phyloP scores from a whole-genome alignment of 495 filamentous ascomycete genomes.

The Tuber melanosporum region DNA sequence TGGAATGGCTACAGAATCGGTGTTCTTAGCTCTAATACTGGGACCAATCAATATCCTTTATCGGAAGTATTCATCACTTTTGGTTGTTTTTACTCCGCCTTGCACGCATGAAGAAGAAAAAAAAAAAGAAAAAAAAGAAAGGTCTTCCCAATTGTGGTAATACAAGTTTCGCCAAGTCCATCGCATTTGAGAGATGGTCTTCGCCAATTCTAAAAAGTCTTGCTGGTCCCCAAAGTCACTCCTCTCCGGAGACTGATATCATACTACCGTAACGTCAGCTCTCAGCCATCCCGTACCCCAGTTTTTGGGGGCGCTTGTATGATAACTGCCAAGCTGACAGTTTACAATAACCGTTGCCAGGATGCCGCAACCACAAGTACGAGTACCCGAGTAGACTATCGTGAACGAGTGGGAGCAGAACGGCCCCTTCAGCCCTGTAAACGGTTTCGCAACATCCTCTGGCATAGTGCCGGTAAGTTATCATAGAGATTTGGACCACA shows the following conservation, averaged over 20 bases:
- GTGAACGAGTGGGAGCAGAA: background rate
- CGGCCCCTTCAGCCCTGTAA: background rate
- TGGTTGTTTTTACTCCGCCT: background rate
- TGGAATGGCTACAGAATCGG: background rate
- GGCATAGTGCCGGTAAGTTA: background rate
- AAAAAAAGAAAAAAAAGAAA: background rate
- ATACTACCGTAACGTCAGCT: background rate
- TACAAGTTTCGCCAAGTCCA: background rate
- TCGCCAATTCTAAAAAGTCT: background rate
- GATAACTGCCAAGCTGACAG: background rate
- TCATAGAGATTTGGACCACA: background rate
- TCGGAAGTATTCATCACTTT: background rate
- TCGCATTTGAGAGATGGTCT: background rate
- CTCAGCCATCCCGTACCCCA: background rate
- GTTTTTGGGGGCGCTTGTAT: background rate
- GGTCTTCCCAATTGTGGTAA: background rate
- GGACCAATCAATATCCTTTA: slow-evolving; percentile 1
- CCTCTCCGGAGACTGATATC: background rate
- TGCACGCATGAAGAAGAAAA: background rate
- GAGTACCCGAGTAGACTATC: no score
- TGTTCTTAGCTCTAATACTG: background rate
- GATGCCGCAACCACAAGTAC: background rate
- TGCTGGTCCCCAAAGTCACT: background rate
- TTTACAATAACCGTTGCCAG: background rate
- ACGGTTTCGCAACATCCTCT: background rate